Evolutionary conservation across 2,329 filamentous ascomycete genomes (phyloP).

Genomic region (Penicillium sp.): DNA sequence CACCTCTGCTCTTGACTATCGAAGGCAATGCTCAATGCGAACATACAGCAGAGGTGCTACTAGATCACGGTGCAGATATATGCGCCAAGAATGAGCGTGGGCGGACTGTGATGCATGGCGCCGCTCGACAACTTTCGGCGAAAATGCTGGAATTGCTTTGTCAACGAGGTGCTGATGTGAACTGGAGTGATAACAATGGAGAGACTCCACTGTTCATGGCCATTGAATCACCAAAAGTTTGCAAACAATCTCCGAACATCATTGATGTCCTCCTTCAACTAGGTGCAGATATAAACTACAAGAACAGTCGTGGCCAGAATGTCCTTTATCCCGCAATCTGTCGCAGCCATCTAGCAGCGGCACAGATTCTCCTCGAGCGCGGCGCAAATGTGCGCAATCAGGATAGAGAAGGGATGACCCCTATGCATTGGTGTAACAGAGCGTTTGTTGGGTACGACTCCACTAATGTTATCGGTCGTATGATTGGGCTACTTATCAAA

Average conservation of each 20-base stretch:
- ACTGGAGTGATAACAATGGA: background rate
- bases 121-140: background rate
- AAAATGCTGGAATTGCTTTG: background rate
- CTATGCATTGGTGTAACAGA: background rate
- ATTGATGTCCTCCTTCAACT: background rate
- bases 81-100: background rate
- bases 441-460: fast-evolving
- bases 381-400: background rate
- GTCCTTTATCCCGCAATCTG: background rate
- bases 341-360: background rate
- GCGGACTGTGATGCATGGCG: background rate
- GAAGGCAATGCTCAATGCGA: background rate
- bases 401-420: background rate
- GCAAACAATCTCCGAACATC: background rate
- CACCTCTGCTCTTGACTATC: background rate
- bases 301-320: background rate
- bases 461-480: background rate
- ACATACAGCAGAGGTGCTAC: background rate
- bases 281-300: background rate
- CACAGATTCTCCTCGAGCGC: background rate
- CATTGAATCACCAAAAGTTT: background rate
- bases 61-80: background rate
- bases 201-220: background rate
- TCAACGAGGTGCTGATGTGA: background rate
- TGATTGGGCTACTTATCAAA: background rate